A percentile compares a stretch with the other conserved stretches of the same genome.
Conservation (phyloP, 768 basidiomycete species). For the Russula brevipes region DNA sequence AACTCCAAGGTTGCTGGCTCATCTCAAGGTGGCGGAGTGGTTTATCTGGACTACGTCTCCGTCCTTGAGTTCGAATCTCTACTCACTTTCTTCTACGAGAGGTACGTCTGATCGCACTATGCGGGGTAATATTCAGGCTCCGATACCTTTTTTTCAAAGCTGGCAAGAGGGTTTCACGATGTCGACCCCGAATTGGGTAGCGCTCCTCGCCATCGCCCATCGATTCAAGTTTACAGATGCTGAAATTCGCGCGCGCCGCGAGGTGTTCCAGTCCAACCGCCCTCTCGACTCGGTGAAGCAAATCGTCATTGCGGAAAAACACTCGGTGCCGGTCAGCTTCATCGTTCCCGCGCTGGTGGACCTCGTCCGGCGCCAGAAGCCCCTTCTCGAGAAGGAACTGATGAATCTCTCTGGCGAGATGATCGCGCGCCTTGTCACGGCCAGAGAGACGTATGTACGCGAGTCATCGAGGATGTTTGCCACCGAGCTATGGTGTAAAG, state of each 20-base stretch:
- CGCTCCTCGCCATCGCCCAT: conserved; percentile 9
- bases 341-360: not conserved
- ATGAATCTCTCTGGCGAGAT: not conserved
- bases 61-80: conserved; percentile 4
- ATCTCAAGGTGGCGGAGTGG: not conserved
- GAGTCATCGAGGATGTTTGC: not conserved
- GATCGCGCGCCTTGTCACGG: not conserved
- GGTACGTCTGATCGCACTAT: not conserved
- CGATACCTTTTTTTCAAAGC: not conserved
- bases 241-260: conserved; percentile 9
- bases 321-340: not conserved
- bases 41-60: not conserved
- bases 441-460: conserved; percentile 5
- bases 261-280: not conserved
- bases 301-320: not conserved
- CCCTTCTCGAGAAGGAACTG: not conserved
- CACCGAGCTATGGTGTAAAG: not conserved
- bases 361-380: not conserved
- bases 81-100: conserved; percentile 7
- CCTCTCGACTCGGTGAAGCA: not conserved
- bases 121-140: not conserved
- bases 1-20: too few species aligned
- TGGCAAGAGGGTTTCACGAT: conserved; percentile 7
- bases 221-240: conserved; percentile 6
- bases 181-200: not conserved